Evolutionary conservation across 306 rosid species (phyloP), one percentile per base, ranked within the genome.

Genomic region (Sindora glabra): DNA sequence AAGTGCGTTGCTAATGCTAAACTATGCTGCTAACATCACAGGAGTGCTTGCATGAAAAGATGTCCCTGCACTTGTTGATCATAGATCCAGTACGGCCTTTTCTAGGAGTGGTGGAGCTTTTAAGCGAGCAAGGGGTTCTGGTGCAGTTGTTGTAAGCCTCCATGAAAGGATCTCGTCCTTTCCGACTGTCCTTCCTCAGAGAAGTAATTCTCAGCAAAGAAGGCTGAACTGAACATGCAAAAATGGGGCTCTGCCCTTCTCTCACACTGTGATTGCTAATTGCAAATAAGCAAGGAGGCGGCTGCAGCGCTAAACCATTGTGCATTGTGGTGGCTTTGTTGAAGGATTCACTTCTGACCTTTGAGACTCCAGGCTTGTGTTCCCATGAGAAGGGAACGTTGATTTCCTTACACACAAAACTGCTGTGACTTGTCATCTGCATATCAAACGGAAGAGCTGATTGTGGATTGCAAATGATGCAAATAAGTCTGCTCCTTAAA

Each of bases 301-400:
- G 85, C 4, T 56, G 72, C 37, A 79, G 65, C 64, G 25, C 57
- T 29, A 64, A 50, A 0, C 55, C 34, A 38, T 37, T 5, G 12
- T 49, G 38, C 32, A 6, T 23, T 4, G 4, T 34, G 7, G 18
- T 14, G 24, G 19, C 51, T 16, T 46, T 30, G 2, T 72, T 65
- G 27, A 38, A 40, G 10, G 11, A 13, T 10, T 36, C 39, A 23
- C 51, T 25, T 3, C 3, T 38, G 18, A 34, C 22, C 65, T 79
- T 83, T 62, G 83, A 59, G 51, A 79, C 52, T 18, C 94, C 85
- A 0, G 87, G 83, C 27, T 74, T 59, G 69, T 52, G 45, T 74
- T 81, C 86, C 88, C 90, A 81, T 21, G 86, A 72, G 74, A 83
- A 83, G 10, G 90, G 86, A 4, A 81, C 76, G 10, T 64, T 74